phyloP scores from a whole-genome alignment of 352 stramenopile species.

The Globisporangium emineosum region DNA sequence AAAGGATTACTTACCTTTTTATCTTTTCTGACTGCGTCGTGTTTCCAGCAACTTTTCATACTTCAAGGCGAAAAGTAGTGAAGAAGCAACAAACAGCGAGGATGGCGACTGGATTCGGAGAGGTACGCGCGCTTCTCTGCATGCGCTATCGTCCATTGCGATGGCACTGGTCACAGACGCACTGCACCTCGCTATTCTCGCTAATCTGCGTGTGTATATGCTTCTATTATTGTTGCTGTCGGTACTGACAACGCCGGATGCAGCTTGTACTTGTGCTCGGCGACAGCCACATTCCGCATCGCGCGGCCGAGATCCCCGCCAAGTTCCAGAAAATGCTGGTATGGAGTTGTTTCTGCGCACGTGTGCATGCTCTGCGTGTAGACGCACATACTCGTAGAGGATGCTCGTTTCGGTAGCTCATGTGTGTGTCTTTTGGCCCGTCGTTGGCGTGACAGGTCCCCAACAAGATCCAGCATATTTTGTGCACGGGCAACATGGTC shows the following conservation, averaged over 20 bases:
- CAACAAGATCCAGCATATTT: constrained; percentile 98
- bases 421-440: constrained; percentile 16
- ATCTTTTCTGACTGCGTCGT: too few relatives aligned
- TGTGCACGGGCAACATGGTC: constrained; percentile 98
- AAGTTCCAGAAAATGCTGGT: constrained; percentile 95
- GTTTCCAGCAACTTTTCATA: too few relatives aligned
- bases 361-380: too few relatives aligned
- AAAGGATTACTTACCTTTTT: too few relatives aligned
- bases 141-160: not conserved
- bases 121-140: constrained; percentile 27
- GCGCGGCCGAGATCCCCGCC: constrained; percentile 92
- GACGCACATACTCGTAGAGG: too few relatives aligned
- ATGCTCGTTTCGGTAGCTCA: too few relatives aligned
- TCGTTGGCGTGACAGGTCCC: constrained; percentile 79
- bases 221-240: not conserved
- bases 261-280: constrained; percentile 97
- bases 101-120: constrained; percentile 66
- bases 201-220: constrained; percentile 1
- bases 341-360: not conserved
- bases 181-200: too few relatives aligned
- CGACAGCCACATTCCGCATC: constrained; percentile 96
- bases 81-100: constrained; percentile 11
- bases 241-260: not conserved
- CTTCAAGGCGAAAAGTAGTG: too few relatives aligned
- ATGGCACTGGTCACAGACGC: not conserved